Percentiles rank a stretch among this genome's conserved stretches.
Conservation (phyloP, 192 early-diverging fungal species). For the Irineochytrium annulatum region DNA sequence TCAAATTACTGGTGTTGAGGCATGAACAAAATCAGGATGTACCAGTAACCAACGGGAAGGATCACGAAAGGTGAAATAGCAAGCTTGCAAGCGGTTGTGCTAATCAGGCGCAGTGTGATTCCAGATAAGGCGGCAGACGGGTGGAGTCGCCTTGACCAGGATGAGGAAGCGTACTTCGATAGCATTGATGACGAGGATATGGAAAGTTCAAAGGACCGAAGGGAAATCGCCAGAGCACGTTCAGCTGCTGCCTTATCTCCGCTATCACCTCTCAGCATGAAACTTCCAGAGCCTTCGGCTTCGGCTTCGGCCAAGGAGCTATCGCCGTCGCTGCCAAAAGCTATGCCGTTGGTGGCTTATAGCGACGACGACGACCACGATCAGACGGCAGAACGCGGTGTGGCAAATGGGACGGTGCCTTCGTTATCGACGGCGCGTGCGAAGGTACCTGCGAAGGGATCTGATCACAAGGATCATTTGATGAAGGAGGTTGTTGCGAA, state of each 20-base stretch:
- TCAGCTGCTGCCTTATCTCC: too few species aligned
- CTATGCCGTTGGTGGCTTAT: neutral
- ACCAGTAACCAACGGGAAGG: conserved; percentile 18
- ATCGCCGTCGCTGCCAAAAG: neutral
- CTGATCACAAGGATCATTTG: too few species aligned
- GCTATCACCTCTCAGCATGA: too few species aligned
- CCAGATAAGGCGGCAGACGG: conserved; percentile 21
- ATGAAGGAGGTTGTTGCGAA: too few species aligned
- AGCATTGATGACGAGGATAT: conserved; percentile 36
- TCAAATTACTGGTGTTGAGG: conserved; percentile 47
- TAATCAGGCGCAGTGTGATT: neutral
- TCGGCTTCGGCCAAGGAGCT: neutral
- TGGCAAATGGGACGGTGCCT: neutral
- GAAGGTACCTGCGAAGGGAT: too few species aligned
- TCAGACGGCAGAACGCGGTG: neutral
- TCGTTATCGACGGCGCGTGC: too few species aligned
- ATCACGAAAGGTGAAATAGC: conserved; percentile 19
- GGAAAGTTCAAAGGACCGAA: conserved; percentile 2
- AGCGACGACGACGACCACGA: neutral
- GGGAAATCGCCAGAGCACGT: too few species aligned
- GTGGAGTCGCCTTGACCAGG: conserved; percentile 55
- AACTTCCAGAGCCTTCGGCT: neutral
- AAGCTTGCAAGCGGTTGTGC: neutral
- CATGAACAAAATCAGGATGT: conserved; percentile 66
- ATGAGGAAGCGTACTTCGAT: conserved; percentile 83